These are phyloP conservation scores for Mychonastes homosphaera DNA, from an alignment of 139 green algal genomes.

Conservation along the genomic window DNA sequence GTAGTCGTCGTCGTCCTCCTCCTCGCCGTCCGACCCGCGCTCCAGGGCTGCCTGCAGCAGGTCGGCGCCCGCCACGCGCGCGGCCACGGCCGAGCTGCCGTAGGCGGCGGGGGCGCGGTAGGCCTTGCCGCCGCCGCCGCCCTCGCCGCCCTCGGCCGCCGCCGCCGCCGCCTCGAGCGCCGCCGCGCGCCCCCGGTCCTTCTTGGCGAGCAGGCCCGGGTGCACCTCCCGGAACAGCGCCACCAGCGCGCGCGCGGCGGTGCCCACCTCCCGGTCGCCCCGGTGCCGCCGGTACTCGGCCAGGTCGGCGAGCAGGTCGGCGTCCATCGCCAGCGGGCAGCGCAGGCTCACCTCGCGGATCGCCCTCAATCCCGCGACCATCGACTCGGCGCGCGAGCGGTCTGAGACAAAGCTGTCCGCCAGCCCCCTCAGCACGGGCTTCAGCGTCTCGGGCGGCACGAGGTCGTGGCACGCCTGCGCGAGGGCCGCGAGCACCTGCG, in stretches of 20 bases:
- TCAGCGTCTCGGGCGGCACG: constrained; percentile 83
- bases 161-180: too few relatives aligned
- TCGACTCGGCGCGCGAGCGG: constrained; percentile 59
- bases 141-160: too few relatives aligned
- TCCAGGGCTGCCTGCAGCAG: constrained; percentile 62
- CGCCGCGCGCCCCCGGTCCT: constrained; percentile 55
- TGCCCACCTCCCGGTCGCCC: constrained; percentile 80
- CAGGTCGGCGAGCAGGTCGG: constrained; percentile 81
- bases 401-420: constrained; percentile 96
- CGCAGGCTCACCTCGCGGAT: constrained; percentile 82
- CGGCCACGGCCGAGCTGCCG: constrained; percentile 33
- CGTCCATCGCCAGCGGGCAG: constrained; percentile 76
- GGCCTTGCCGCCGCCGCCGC: not conserved
- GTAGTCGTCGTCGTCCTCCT: constrained; percentile 8
- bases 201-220: constrained; percentile 34
- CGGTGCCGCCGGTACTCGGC: constrained; percentile 70
- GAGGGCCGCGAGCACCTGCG: constrained; percentile 51
- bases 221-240: constrained; percentile 82
- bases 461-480: constrained; percentile 76
- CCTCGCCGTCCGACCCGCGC: constrained; percentile 12
- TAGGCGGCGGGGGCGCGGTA: constrained; percentile 36
- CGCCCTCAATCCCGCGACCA: constrained; percentile 83
- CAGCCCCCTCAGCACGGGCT: constrained; percentile 81
- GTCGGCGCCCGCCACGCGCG: constrained; percentile 68
- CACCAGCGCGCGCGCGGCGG: constrained; percentile 68